These are phyloP conservation scores for Aspergillus tamarii DNA, from an alignment of 2,329 filamentous ascomycete genomes.

Conservation along the genomic window DNA sequence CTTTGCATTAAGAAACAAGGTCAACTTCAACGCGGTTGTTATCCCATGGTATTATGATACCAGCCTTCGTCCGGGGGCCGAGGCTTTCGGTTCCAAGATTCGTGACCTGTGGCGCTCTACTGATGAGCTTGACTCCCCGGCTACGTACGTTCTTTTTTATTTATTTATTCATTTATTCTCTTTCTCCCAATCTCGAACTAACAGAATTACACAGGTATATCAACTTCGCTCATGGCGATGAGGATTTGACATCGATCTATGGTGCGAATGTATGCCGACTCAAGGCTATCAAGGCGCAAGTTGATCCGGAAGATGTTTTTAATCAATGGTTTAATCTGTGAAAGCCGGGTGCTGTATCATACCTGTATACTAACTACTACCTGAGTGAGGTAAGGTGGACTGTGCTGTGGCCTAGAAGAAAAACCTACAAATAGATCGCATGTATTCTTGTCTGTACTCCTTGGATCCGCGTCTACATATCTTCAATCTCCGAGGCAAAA, in stretches of 20 bases:
- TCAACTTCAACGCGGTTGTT: constrained; percentile 11
- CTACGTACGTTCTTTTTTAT: not conserved
- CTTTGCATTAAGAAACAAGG: constrained; percentile 8
- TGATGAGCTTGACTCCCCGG: constrained; percentile 8
- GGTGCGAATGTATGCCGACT: constrained; percentile 8
- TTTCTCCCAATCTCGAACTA: not conserved
- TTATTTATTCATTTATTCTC: no score
- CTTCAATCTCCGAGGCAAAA: not conserved
- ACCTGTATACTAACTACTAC: not conserved
- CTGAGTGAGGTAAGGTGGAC: not conserved
- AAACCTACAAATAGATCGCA: not conserved
- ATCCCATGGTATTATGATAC: constrained; percentile 9
- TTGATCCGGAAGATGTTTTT: not conserved
- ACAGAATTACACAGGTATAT: not conserved
- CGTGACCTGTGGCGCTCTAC: constrained; percentile 10
- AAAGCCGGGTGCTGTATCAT: not conserved
- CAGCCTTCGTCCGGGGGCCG: not conserved
- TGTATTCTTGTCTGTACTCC: not conserved
- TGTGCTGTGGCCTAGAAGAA: not conserved
- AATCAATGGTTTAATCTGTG: not conserved
- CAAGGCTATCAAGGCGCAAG: constrained; percentile 3
- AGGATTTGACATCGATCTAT: constrained; percentile 1
- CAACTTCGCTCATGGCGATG: not conserved
- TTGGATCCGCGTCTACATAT: not conserved
- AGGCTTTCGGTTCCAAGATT: not conserved